Evolutionary conservation across 2,329 filamentous ascomycete genomes (phyloP).

Genomic region (Aciculosporium take): DNA sequence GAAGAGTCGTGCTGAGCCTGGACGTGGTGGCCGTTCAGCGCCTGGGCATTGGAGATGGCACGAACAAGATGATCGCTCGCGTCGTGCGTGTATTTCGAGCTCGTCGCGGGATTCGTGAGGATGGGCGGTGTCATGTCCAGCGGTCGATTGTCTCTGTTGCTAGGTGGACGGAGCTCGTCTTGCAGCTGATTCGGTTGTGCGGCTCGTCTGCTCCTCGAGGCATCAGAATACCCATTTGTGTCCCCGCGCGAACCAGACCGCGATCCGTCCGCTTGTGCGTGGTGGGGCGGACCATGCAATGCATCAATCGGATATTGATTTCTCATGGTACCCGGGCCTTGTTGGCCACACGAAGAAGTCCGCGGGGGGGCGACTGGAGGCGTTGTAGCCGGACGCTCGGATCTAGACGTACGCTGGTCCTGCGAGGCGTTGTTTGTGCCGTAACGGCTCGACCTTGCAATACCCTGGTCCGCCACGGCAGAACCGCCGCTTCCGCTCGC

Average conservation of each 20-base stretch:
- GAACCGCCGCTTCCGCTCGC: slow-evolving; percentile 34
- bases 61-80: slow-evolving; percentile 67
- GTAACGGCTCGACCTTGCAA: slow-evolving; percentile 32
- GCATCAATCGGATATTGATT: slow-evolving; percentile 31
- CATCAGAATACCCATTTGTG: slow-evolving; percentile 15
- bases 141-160: slow-evolving; percentile 25
- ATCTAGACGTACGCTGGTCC: slow-evolving; percentile 29
- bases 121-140: slow-evolving; percentile 28
- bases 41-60: slow-evolving; percentile 35
- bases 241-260: slow-evolving; percentile 22
- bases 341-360: slow-evolving; percentile 63
- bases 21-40: slow-evolving; percentile 14
- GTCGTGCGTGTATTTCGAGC: slow-evolving; percentile 52
- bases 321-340: slow-evolving; percentile 29
- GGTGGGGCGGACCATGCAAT: slow-evolving; percentile 27
- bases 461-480: slow-evolving; percentile 21
- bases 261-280: slow-evolving; percentile 22
- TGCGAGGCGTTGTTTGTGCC: slow-evolving; percentile 28
- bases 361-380: slow-evolving; percentile 59
- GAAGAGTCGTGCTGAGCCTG: slow-evolving; percentile 15
- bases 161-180: slow-evolving; percentile 26
- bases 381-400: slow-evolving; percentile 43
- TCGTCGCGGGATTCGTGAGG: slow-evolving; percentile 26
- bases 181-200: slow-evolving; percentile 14
- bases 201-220: slow-evolving; percentile 18